Percentiles rank a stretch among this genome's conserved stretches.
Conservation (phyloP, 768 basidiomycete species). For the Leccinum truebloodii region DNA sequence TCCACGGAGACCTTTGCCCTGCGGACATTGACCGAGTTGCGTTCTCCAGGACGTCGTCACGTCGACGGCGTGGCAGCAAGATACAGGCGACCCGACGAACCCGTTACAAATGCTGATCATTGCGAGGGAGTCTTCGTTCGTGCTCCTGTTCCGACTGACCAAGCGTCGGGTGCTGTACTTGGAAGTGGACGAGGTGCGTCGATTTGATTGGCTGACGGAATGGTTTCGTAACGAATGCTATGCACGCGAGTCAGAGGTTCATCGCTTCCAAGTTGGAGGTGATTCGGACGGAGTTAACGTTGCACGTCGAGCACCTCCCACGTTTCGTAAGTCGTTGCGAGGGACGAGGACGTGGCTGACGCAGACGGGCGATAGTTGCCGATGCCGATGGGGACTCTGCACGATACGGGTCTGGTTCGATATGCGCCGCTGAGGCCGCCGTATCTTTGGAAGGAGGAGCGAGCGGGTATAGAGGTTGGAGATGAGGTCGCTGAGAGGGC, state of each 20-base stretch:
- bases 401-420: not conserved
- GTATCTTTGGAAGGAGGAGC: not conserved
- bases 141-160: constrained; percentile 22
- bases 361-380: not conserved
- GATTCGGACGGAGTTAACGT: constrained; percentile 16
- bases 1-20: not conserved
- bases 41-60: constrained; percentile 10
- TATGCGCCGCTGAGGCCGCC: not conserved
- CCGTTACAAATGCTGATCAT: constrained; percentile 24
- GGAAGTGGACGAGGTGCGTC: constrained; percentile 28
- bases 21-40: too few species aligned
- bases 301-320: not conserved
- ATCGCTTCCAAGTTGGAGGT: constrained; percentile 20
- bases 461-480: not conserved
- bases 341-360: not conserved
- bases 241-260: constrained; percentile 14
- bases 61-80: not conserved
- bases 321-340: not conserved
- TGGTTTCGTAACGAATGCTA: not conserved
- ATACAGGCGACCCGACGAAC: not conserved
- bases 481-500: not conserved
- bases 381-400: not conserved
- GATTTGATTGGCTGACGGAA: not conserved
- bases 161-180: constrained; percentile 21
- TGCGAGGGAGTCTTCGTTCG: constrained; percentile 19